Conservation (phyloP, 805 yeast species). For the Saccharomycopsis olivae region DNA sequence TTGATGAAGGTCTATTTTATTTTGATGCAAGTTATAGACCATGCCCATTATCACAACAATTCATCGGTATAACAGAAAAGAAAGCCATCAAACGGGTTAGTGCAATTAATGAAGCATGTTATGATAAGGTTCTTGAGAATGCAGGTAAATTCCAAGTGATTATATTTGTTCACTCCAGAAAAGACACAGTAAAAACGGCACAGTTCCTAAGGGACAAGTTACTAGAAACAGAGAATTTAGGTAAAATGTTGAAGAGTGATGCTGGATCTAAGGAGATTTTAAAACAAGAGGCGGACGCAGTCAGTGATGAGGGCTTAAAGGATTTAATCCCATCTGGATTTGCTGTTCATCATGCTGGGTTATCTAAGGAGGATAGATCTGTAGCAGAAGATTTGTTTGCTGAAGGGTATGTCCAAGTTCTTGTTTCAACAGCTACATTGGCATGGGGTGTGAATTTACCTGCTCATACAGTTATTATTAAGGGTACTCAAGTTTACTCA, state of each 20-base stretch:
- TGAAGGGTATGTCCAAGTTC: constrained; percentile 71
- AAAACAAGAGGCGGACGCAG: constrained; percentile 47
- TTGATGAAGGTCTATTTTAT: constrained; percentile 52
- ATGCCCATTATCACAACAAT: constrained; percentile 83
- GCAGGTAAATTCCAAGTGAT: constrained; percentile 68
- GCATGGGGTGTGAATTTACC: constrained; percentile 98
- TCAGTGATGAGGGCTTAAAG: constrained; percentile 42
- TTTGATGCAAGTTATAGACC: constrained; percentile 84
- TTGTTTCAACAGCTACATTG: constrained; percentile 85
- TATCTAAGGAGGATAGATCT: constrained; percentile 60
- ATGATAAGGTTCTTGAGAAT: constrained; percentile 61
- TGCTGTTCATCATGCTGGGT: constrained; percentile 91
- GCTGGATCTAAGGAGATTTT: constrained; percentile 55
- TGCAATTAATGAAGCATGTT: constrained; percentile 88
- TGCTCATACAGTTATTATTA: constrained; percentile 87
- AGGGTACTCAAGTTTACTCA: constrained; percentile 88
- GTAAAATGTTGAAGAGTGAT: constrained; percentile 35
- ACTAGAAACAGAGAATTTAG: constrained; percentile 40
- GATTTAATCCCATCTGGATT: constrained; percentile 61
- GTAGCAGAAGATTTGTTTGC: constrained; percentile 81
- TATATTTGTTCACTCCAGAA: constrained; percentile 87
- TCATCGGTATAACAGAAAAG: constrained; percentile 78
- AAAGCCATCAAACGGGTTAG: constrained; percentile 64
- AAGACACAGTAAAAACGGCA: constrained; percentile 83
- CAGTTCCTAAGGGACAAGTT: constrained; percentile 56